Evolutionary conservation across 345 rosid genomes (phyloP), one percentile per base, ranked within the genome.

Genomic region (Raphanus raphanistrum): DNA sequence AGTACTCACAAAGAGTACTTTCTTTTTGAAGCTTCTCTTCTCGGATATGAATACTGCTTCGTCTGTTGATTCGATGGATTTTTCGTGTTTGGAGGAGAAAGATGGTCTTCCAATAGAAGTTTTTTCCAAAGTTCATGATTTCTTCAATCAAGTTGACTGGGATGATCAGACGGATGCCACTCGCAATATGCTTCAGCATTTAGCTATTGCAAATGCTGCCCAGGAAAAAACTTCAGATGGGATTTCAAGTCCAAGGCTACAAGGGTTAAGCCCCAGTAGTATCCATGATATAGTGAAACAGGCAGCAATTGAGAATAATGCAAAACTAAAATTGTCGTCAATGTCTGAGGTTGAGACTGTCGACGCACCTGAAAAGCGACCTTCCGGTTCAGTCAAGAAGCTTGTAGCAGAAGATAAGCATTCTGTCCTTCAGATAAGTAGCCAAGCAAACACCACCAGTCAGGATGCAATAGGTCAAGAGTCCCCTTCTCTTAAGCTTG

Each of bases 91-190:
- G 78, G 97, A 94, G 81, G 97, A 87, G 75, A 89, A 89, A 77
- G 97, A 88, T 33, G 97, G 95, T 69, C 93, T 94, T 80, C 93
- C 97, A 1, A 72, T 88, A 66, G 98, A 92, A 85, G 97, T 91
- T 77, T 92, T 94, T 86, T 84, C 92, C 70, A 92, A 88, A 84
- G 98, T 94, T 80, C 93, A 89, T 27, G 98, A 94, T 79, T 83
- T 94, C 50, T 94, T 94, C 81, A 92, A 84, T 83, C 84, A 86
- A 15, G 91, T 86, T 55, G 98, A 92, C 76, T 94, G 98, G 95
- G 80, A 68, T 79, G 88, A 87, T 79, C 88, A 87, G 32, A 76
- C 95, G 62, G 98, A 89, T 83, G 90, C 81, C 71, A 93, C 92
- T 71, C 82, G 84, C 61, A 87, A 87, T 82, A 81, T 89, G 85